Evolutionary conservation across 352 stramenopile genomes (phyloP).

Genomic region (Globisporangium spinosum): DNA sequence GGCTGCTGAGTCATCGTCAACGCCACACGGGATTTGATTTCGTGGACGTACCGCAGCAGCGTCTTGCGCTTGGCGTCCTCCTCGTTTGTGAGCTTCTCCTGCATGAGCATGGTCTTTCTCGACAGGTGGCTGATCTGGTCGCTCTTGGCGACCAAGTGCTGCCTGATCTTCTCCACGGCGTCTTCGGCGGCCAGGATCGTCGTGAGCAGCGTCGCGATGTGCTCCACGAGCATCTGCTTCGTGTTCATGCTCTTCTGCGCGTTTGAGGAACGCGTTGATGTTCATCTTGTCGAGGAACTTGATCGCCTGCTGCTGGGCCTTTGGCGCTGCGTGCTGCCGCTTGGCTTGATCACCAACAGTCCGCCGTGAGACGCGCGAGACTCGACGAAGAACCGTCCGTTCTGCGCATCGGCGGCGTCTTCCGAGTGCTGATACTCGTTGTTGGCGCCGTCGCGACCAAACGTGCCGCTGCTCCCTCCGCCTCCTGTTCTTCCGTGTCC

Average conservation of each 20-base stretch:
- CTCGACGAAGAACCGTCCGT: constrained; percentile 87
- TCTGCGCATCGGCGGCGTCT: constrained; percentile 51
- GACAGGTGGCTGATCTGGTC: constrained; percentile 83
- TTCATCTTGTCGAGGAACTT: constrained; percentile 89
- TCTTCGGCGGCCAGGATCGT: constrained; percentile 79
- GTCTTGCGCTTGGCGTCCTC: constrained; percentile 96
- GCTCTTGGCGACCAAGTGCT: constrained; percentile 52
- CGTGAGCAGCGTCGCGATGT: constrained; percentile 79
- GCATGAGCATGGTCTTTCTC: constrained; percentile 67
- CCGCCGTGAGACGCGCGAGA: constrained; percentile 76
- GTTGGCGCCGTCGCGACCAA: constrained; percentile 19
- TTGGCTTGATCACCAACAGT: constrained; percentile 89
- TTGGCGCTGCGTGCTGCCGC: constrained; percentile 66
- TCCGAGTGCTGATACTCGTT: constrained; percentile 39
- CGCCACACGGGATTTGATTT: constrained; percentile 82
- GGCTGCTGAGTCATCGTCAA: constrained; percentile 17
- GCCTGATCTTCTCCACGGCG: constrained; percentile 37
- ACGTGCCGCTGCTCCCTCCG: not conserved
- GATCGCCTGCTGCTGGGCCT: constrained; percentile 48
- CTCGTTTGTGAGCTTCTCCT: constrained; percentile 85
- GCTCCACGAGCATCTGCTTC: constrained; percentile 91
- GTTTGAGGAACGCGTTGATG: constrained; percentile 93
- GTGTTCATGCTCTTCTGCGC: constrained; percentile 91
- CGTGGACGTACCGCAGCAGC: constrained; percentile 92
- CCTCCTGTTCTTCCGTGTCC: constrained; percentile 11